Percentiles rank a stretch among this genome's conserved stretches.
These are phyloP conservation scores for Rickenella mellea DNA, from an alignment of 768 basidiomycete genomes.

Conservation along the genomic window DNA sequence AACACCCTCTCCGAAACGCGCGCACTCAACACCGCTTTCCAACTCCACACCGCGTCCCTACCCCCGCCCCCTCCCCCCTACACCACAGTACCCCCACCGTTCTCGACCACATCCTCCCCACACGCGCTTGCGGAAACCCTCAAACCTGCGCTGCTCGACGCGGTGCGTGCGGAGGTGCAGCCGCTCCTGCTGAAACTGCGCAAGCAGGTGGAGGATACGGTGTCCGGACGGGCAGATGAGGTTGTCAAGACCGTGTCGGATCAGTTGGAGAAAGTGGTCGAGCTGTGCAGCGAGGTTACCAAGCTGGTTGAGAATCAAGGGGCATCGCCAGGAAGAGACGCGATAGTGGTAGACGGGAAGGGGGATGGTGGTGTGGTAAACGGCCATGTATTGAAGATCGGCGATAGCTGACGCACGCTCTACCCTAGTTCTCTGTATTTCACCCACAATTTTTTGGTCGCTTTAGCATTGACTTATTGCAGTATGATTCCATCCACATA, in stretches of 20 bases:
- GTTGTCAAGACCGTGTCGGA: too few species aligned
- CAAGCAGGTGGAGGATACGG: conserved; percentile 8
- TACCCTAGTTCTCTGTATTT: too few species aligned
- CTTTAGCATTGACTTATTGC: too few species aligned
- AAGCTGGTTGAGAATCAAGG: conserved; percentile 21
- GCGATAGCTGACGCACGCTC: too few species aligned
- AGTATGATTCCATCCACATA: too few species aligned
- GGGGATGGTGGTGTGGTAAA: conserved; percentile 37
- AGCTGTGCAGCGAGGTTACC: too few species aligned
- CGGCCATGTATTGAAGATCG: conserved; percentile 17
- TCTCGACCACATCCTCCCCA: conserved; percentile 2
- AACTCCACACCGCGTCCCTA: conserved; percentile 3
- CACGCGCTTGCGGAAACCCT: not conserved
- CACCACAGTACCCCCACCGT: conserved; percentile 8
- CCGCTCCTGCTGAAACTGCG: conserved; percentile 10
- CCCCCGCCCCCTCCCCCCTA: conserved; percentile 8
- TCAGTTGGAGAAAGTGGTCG: too few species aligned
- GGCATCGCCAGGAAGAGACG: conserved; percentile 10
- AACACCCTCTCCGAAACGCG: conserved; percentile 4
- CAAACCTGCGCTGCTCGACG: not conserved
- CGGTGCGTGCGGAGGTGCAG: conserved; percentile 11
- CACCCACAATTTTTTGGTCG: too few species aligned
- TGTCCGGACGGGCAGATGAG: conserved; percentile 32
- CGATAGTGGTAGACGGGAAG: conserved; percentile 18
- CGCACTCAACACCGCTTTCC: not conserved